These are phyloP conservation scores for Fomitopsis serialis DNA, from an alignment of 768 basidiomycete species.

Conservation along the genomic window DNA sequence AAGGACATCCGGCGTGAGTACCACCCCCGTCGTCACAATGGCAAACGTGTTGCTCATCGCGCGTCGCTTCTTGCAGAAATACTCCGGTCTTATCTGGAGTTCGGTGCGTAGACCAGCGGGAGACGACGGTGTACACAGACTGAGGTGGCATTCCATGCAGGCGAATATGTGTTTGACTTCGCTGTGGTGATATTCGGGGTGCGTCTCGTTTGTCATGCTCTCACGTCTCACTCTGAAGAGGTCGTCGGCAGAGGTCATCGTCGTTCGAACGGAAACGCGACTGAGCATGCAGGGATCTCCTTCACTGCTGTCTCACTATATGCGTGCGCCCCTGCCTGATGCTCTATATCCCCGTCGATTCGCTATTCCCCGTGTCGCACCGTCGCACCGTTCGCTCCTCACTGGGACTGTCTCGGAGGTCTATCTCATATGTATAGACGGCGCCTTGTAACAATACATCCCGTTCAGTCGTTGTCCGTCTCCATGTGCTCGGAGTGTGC, in stretches of 20 bases:
- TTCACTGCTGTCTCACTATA: neutral
- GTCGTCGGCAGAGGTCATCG: constrained; percentile 48
- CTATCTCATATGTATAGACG: neutral
- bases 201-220: constrained; percentile 22
- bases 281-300: neutral
- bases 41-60: neutral
- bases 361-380: neutral
- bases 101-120: constrained; percentile 43
- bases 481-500: neutral
- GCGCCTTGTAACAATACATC: neutral
- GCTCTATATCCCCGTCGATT: neutral
- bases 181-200: constrained; percentile 82
- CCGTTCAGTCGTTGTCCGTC: neutral
- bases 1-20: constrained; percentile 83
- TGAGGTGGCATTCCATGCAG: constrained; percentile 29
- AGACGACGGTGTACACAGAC: neutral
- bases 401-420: neutral
- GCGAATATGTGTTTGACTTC: constrained; percentile 85
- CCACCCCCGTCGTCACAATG: neutral
- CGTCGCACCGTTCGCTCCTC: neutral
- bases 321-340: neutral
- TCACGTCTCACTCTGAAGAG: no score
- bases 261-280: constrained; percentile 61
- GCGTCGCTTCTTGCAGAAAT: constrained; percentile 43
- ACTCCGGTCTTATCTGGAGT: constrained; percentile 72